Conservation (phyloP, 495 filamentous ascomycete genomes). For the Hypoxylon lienhwacheense region DNA sequence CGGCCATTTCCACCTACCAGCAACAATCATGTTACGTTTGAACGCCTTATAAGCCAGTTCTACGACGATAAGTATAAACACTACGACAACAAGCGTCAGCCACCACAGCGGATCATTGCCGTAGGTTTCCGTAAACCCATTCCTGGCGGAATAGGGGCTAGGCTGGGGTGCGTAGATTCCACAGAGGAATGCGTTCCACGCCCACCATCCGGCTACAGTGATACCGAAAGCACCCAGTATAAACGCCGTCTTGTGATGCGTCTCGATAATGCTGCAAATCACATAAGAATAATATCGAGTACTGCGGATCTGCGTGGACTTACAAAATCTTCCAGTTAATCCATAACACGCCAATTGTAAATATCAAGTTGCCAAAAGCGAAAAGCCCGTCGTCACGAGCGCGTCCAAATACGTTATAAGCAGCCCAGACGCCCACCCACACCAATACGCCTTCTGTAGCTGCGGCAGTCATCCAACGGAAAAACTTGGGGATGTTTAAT, state of each 20-base stretch:
- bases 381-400: conserved; percentile 61
- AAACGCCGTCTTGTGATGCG: conserved; percentile 76
- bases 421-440: conserved; percentile 70
- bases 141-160: conserved; percentile 69
- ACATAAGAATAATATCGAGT: neutral
- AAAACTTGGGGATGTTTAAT: conserved; percentile 75
- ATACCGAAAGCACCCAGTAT: conserved; percentile 63
- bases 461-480: conserved; percentile 79
- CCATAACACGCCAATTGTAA: conserved; percentile 67
- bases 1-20: conserved; percentile 43
- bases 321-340: conserved; percentile 77
- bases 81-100: conserved; percentile 60
- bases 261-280: conserved; percentile 62
- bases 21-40: conserved; percentile 42
- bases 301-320: conserved; percentile 22
- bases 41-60: conserved; percentile 42
- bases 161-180: conserved; percentile 61
- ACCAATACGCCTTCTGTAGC: conserved; percentile 72
- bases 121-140: conserved; percentile 65
- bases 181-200: conserved; percentile 77
- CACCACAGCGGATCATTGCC: conserved; percentile 77
- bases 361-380: conserved; percentile 74
- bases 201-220: conserved; percentile 53
- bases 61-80: conserved; percentile 38
- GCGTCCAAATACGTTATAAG: conserved; percentile 57